These are phyloP conservation scores for Cyberlindnera suaveolens DNA, from an alignment of 805 yeast species.

Conservation along the genomic window DNA sequence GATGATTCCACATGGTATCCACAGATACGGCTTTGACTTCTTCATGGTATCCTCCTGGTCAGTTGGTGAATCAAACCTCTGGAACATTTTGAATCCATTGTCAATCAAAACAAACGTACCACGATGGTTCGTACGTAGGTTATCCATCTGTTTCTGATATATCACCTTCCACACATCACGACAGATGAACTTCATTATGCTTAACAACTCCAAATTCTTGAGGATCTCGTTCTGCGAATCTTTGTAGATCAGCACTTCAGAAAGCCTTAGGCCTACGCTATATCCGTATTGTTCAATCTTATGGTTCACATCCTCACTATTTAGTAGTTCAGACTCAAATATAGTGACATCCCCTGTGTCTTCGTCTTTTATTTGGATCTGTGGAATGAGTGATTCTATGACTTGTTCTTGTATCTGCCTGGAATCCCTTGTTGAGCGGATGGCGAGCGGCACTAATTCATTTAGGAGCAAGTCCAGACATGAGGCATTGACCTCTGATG, in stretches of 20 bases:
- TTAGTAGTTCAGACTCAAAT: constrained; percentile 29
- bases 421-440: constrained; percentile 51
- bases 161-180: constrained; percentile 84
- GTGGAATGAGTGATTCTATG: constrained; percentile 8
- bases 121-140: constrained; percentile 85
- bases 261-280: constrained; percentile 54
- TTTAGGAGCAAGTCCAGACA: constrained; percentile 62
- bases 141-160: constrained; percentile 85
- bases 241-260: constrained; percentile 40
- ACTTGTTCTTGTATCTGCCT: constrained; percentile 11
- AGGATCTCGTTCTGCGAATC: constrained; percentile 42
- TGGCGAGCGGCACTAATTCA: constrained; percentile 70
- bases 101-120: constrained; percentile 79
- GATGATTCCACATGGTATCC: constrained; percentile 73
- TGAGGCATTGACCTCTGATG: constrained; percentile 38
- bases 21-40: constrained; percentile 44
- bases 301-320: constrained; percentile 45
- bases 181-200: constrained; percentile 87
- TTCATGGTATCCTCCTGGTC: constrained; percentile 39
- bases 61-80: constrained; percentile 40
- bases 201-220: constrained; percentile 57
- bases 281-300: constrained; percentile 70
- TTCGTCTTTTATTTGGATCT: constrained; percentile 13
- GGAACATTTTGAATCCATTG: constrained; percentile 49
- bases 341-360: constrained; percentile 37